phyloP scores from a whole-genome alignment of 2,329 filamentous ascomycete genomes.

The Talaromyces sp. region DNA sequence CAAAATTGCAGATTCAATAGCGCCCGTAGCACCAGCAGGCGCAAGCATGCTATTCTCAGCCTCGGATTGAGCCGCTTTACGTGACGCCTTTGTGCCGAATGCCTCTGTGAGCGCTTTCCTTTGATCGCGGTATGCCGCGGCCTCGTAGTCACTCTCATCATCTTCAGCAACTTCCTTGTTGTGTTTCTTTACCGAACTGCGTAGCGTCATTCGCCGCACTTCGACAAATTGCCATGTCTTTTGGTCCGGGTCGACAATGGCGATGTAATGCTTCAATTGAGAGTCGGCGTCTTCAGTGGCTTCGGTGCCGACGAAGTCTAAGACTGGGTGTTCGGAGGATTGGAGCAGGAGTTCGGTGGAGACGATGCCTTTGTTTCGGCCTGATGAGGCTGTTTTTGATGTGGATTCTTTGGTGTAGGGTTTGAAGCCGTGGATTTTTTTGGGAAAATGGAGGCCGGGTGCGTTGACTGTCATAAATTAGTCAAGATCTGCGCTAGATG shows the following conservation, averaged over 20 bases:
- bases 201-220: conserved; percentile 54
- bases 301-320: conserved; percentile 57
- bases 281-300: conserved; percentile 50
- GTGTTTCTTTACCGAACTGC: conserved; percentile 42
- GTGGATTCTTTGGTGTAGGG: conserved; percentile 46
- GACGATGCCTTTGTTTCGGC: conserved; percentile 35
- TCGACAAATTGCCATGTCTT: conserved; percentile 53
- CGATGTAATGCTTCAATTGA: conserved; percentile 58
- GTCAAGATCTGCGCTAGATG: background rate
- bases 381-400: conserved; percentile 21
- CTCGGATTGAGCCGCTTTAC: conserved; percentile 46
- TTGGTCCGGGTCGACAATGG: conserved; percentile 55
- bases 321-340: conserved; percentile 57
- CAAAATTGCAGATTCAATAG: conserved; percentile 43
- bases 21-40: conserved; percentile 32
- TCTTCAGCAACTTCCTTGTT: conserved; percentile 25
- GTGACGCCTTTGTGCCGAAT: conserved; percentile 50
- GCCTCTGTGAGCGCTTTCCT: conserved; percentile 45
- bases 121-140: conserved; percentile 36
- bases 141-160: conserved; percentile 22
- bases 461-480: conserved; percentile 28
- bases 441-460: conserved; percentile 32
- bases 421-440: conserved; percentile 28
- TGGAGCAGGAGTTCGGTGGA: conserved; percentile 56
- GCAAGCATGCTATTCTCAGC: conserved; percentile 48